These are phyloP conservation scores for Cnidoscolus chayamansa DNA, from an alignment of 441 rosid species.

Conservation along the genomic window DNA sequence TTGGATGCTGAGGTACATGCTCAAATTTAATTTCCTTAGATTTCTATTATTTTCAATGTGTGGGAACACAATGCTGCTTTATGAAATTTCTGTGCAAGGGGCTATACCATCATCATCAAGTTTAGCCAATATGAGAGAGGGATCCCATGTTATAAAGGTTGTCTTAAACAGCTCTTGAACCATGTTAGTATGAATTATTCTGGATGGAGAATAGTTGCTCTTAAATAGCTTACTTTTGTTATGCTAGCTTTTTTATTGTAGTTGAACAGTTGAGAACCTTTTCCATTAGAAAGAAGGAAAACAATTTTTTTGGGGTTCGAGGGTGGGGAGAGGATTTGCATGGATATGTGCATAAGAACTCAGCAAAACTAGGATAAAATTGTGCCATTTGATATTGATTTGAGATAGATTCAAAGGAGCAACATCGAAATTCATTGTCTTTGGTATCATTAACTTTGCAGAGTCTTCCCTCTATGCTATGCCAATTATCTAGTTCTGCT, in stretches of 20 bases:
- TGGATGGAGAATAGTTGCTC: not conserved
- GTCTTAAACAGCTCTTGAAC: no score
- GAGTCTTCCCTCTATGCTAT: not conserved
- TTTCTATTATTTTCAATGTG: not conserved
- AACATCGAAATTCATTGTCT: not conserved
- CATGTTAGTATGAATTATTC: no score
- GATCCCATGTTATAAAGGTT: not conserved
- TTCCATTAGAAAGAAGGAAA: no score
- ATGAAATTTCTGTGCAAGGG: not conserved
- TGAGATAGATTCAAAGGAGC: not conserved
- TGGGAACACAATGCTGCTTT: not conserved
- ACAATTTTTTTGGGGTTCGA: no score
- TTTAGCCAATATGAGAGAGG: not conserved
- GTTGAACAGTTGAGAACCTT: no score
- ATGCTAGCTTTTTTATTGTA: not conserved
- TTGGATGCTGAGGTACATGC: constrained; percentile 70
- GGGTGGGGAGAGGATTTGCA: no score
- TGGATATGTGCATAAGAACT: not conserved
- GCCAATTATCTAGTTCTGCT: no score
- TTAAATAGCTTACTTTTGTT: not conserved
- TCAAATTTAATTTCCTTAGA: not conserved
- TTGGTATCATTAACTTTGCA: not conserved
- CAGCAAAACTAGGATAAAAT: not conserved
- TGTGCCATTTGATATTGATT: not conserved
- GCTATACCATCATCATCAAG: not conserved